Percentiles rank a stretch among this genome's conserved stretches.
phyloP scores from a whole-genome alignment of 257 asterid genomes.

The Ilex asprella region DNA sequence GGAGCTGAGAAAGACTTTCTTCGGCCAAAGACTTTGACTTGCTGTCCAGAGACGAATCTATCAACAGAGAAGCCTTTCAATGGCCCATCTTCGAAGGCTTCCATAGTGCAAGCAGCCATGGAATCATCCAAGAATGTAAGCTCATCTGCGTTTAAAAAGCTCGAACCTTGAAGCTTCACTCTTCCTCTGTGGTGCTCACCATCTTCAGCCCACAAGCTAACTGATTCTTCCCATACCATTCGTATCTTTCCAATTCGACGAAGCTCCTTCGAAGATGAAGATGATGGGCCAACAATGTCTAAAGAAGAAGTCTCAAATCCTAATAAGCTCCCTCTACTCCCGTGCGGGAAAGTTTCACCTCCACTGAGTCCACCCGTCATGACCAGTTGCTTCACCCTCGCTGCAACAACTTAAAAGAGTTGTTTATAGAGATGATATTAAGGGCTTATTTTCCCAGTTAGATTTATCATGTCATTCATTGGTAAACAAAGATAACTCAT shows the following conservation, averaged over 20 bases:
- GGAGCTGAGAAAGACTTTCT: conserved; percentile 28
- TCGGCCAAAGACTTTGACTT: conserved; percentile 44
- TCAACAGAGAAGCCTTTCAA: conserved; percentile 43
- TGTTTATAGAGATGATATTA: not conserved
- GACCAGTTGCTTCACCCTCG: conserved; percentile 29
- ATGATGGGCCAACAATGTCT: conserved; percentile 15
- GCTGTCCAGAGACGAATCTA: conserved; percentile 41
- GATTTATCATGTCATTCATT: no score
- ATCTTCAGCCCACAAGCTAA: conserved; percentile 47
- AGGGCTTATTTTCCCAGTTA: not conserved
- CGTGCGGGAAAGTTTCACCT: conserved; percentile 21
- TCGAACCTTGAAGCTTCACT: conserved; percentile 27
- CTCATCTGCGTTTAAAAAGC: conserved; percentile 41
- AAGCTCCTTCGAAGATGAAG: conserved; percentile 20
- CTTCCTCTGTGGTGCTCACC: conserved; percentile 38
- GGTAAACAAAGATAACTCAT: no score
- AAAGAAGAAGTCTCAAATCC: conserved; percentile 21
- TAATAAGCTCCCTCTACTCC: conserved; percentile 23
- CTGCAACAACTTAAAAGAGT: conserved; percentile 5
- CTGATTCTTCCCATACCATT: conserved; percentile 46
- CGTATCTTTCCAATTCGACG: conserved; percentile 36
- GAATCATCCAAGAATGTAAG: conserved; percentile 40
- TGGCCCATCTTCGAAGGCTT: conserved; percentile 44
- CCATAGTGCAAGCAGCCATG: conserved; percentile 34
- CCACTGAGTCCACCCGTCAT: conserved; percentile 7